A percentile compares a stretch with the other conserved stretches of the same genome.
These are phyloP conservation scores for Vitis hybrid DNA, from an alignment of 177 flowering plant species.

Conservation along the genomic window DNA sequence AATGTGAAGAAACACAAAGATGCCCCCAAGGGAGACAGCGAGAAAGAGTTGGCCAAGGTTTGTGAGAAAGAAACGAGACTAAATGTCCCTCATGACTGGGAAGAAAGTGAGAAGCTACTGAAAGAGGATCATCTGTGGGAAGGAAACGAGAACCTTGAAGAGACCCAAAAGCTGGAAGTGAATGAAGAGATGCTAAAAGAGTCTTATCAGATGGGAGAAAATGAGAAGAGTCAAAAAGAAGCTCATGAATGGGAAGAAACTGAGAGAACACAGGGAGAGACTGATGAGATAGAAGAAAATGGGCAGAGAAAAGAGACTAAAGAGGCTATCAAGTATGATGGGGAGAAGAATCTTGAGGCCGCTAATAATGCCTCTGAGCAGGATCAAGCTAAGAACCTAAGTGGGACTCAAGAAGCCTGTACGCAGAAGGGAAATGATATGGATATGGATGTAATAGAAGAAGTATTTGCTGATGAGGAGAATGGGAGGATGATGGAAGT, in stretches of 20 bases:
- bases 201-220: conserved; percentile 15
- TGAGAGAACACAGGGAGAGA: conserved; percentile 6
- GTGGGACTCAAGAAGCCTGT: conserved; percentile 13
- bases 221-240: conserved; percentile 9
- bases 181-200: conserved; percentile 14
- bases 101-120: conserved; percentile 7
- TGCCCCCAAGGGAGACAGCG: background rate
- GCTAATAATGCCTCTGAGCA: conserved; percentile 5
- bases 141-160: conserved; percentile 5
- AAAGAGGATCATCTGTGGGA: conserved; percentile 11
- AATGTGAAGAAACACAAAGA: conserved; percentile 11
- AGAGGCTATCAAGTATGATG: background rate
- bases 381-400: conserved; percentile 8
- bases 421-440: background rate
- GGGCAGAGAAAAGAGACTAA: background rate
- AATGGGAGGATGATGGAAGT: conserved; percentile 4
- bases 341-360: conserved; percentile 9
- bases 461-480: conserved; percentile 7
- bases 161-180: conserved; percentile 9
- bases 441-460: conserved; percentile 6
- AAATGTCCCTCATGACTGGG: conserved; percentile 7
- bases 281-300: conserved; percentile 5
- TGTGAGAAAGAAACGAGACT: conserved; percentile 9
- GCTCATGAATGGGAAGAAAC: conserved; percentile 12
- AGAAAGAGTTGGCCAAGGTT: conserved; percentile 3